Evolutionary conservation across 345 rosid species (phyloP), one percentile per base, ranked within the genome.

Genomic region (Linum trigynum): DNA sequence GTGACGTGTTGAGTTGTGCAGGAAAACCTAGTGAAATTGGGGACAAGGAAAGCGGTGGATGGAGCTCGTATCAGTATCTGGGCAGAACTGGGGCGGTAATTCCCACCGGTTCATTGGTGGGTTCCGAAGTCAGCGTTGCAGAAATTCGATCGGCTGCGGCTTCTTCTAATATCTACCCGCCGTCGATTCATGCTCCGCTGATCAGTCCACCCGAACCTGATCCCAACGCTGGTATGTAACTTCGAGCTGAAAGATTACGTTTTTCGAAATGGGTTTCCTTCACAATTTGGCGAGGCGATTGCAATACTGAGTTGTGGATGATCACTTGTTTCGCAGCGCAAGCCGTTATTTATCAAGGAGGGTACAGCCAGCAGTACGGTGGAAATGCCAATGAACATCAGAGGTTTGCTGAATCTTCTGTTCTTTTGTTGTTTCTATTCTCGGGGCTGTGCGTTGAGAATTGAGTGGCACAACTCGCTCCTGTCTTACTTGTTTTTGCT

Each of bases 131-230:
- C 63, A 92, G 96, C 81, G 84, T 86, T 55, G 92, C 82, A 1
- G 98, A 92, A 76, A 80, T 92, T 66, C 96, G 98, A 39, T 80
- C 97, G 7, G 96, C 96, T 7, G 74, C 82, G 55, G 73, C 85
- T 10, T 72, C 63, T 48, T 78, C 94, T 38, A 81, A 76, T 69
- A 71, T 51, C 59, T 88, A 88, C 70, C 94, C 94, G 58, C 87
- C 97, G 0, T 72, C 91, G 38, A 75, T 87, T 59, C 90, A 92
- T 65, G 87, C 91, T 36, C 84, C 92, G 32, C 74, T 92, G 78
- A 3, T 90, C 73, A 78, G 77, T 41, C 71, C 92, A 5, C 90
- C 98, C 0, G 89, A 88, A 50, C 76, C 96, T 0, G 67, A 83
- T 40, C 91, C 84, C 63, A 41, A 16, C 32, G 7, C 9, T 17